phyloP scores from a whole-genome alignment of 164 flowering plant species.

The Aristolochia californica region DNA sequence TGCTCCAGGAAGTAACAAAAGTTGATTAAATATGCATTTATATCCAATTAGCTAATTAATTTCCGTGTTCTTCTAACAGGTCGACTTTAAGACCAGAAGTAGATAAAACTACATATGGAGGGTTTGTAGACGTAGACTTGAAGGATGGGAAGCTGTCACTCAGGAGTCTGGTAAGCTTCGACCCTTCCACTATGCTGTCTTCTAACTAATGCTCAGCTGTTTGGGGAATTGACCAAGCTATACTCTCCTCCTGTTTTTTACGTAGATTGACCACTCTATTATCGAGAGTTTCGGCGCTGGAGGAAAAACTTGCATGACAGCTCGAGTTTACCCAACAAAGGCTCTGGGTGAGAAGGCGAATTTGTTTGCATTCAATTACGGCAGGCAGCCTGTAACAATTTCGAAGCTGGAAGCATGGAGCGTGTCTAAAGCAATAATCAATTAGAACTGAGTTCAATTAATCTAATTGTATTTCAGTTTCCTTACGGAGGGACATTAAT shows the following conservation, averaged over 20 bases:
- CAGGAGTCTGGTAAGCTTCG: constrained; percentile 80
- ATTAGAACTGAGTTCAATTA: background rate
- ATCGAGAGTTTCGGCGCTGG: constrained; percentile 36
- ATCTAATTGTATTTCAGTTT: too few relatives aligned
- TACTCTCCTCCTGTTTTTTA: background rate
- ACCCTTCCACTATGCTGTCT: background rate
- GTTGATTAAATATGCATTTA: background rate
- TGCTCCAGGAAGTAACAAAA: too few relatives aligned
- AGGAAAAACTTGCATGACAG: constrained; percentile 37
- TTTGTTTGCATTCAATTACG: constrained; percentile 33
- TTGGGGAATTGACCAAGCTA: background rate
- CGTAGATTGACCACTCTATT: constrained; percentile 8
- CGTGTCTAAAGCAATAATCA: constrained; percentile 23
- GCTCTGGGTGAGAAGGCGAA: constrained; percentile 23
- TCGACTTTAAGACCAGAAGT: constrained; percentile 26
- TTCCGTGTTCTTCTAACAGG: constrained; percentile 19
- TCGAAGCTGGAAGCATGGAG: constrained; percentile 33
- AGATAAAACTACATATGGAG: constrained; percentile 73
- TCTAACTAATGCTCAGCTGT: constrained; percentile 1
- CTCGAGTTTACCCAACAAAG: constrained; percentile 39
- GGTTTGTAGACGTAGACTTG: constrained; percentile 65
- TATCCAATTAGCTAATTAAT: background rate
- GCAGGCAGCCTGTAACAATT: constrained; percentile 18
- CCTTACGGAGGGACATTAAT: too few relatives aligned
- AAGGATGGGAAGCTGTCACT: constrained; percentile 48